These are phyloP conservation scores for Cladosporium sp. DNA, from an alignment of 2,329 filamentous ascomycete species.

Conservation along the genomic window DNA sequence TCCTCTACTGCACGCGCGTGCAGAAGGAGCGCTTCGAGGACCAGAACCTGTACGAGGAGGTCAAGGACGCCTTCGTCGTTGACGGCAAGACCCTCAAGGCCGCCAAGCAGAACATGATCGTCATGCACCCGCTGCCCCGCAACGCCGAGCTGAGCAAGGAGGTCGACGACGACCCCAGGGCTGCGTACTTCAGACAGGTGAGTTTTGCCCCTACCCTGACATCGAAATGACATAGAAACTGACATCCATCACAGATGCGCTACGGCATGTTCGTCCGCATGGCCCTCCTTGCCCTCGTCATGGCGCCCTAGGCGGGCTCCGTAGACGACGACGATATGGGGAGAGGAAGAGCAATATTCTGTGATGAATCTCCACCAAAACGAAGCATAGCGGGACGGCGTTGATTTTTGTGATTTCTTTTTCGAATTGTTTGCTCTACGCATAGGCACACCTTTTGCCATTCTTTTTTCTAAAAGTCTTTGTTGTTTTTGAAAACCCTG, in stretches of 20 bases:
- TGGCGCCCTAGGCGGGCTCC: constrained; percentile 51
- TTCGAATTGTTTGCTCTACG: no score
- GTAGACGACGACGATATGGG: constrained; percentile 5
- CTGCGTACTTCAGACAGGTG: constrained; percentile 99
- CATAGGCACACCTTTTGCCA: no score
- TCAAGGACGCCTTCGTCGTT: constrained; percentile 86
- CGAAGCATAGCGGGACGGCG: neutral
- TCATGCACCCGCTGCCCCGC: constrained; percentile 91
- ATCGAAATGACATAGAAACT: constrained; percentile 30
- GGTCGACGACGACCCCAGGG: constrained; percentile 94
- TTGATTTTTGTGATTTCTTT: neutral
- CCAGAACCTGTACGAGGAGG: constrained; percentile 71
- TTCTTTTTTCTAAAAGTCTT: no score
- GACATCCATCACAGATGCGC: constrained; percentile 67
- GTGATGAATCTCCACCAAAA: neutral
- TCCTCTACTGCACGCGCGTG: constrained; percentile 94
- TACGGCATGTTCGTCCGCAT: constrained; percentile 98
- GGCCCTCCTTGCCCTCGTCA: constrained; percentile 90
- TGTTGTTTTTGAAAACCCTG: no score
- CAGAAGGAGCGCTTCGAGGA: constrained; percentile 95
- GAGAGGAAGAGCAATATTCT: no score
- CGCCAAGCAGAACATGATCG: constrained; percentile 88
- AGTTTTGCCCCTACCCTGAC: constrained; percentile 39
- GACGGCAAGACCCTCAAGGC: constrained; percentile 87
- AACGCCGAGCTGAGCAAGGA: constrained; percentile 93